phyloP scores from a whole-genome alignment of 2,329 filamentous ascomycete genomes.

The Paraphoma chrysanthemicola region DNA sequence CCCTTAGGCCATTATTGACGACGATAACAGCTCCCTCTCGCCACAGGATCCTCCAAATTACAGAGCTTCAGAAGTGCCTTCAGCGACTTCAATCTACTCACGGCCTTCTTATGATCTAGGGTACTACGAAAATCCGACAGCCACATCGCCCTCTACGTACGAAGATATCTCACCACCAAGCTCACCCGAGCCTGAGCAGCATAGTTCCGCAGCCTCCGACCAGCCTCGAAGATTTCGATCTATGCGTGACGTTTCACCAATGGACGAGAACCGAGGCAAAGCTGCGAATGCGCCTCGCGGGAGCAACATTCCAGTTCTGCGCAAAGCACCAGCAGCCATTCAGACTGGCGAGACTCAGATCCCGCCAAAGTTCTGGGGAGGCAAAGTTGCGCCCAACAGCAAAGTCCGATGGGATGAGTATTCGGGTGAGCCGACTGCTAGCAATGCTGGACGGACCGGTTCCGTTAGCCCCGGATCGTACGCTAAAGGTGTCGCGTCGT shows the following conservation, averaged over 20 bases:
- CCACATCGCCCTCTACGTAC: constrained; percentile 29
- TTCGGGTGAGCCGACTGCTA: constrained; percentile 70
- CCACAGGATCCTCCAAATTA: constrained; percentile 30
- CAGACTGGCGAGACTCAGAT: constrained; percentile 24
- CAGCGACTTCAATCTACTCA: constrained; percentile 67
- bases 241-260: constrained; percentile 49
- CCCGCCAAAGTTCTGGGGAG: constrained; percentile 46
- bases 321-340: constrained; percentile 35
- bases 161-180: constrained; percentile 48
- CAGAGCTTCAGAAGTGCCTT: constrained; percentile 35
- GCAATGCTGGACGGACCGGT: constrained; percentile 58
- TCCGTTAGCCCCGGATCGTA: constrained; percentile 62
- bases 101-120: constrained; percentile 56
- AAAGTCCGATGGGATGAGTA: constrained; percentile 67
- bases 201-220: constrained; percentile 17
- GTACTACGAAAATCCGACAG: constrained; percentile 29
- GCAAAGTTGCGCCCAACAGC: constrained; percentile 42
- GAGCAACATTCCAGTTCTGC: constrained; percentile 44
- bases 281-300: constrained; percentile 8
- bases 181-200: constrained; percentile 45
- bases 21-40: constrained; percentile 26
- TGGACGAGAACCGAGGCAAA: constrained; percentile 43
- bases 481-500: constrained; percentile 23
- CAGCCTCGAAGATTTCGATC: constrained; percentile 39
- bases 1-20: constrained; percentile 2